A percentile compares a stretch with the other conserved stretches of the same genome.
phyloP scores from a whole-genome alignment of 257 asterid genomes.

The Rhazya stricta region DNA sequence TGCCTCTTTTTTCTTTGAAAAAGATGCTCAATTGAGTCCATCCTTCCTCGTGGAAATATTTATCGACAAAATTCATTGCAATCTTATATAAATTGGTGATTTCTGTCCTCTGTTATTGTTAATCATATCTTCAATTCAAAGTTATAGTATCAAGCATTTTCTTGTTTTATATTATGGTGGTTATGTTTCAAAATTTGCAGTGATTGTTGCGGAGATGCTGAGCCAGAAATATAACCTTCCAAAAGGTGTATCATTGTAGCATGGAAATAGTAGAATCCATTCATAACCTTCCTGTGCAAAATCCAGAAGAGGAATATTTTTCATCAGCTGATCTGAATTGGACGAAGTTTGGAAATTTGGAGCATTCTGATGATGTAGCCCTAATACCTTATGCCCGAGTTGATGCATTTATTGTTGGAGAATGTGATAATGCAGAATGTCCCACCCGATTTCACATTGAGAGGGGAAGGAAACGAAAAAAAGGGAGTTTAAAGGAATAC shows the following conservation, averaged over 20 bases:
- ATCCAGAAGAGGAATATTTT: slow-evolving; percentile 87
- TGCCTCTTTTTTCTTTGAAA: background rate
- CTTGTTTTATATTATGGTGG: background rate
- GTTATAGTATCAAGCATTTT: background rate
- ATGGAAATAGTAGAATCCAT: slow-evolving; percentile 69
- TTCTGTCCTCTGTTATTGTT: background rate
- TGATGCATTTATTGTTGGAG: slow-evolving; percentile 92
- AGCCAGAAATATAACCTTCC: background rate
- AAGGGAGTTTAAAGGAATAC: slow-evolving; percentile 57
- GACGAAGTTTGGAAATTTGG: slow-evolving; percentile 58
- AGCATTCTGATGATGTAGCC: slow-evolving; percentile 72
- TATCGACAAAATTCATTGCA: background rate
- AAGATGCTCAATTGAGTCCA: background rate
- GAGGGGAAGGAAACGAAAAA: slow-evolving; percentile 61
- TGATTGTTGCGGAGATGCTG: slow-evolving; percentile 3
- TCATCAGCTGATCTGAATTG: slow-evolving; percentile 73
- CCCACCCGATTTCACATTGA: slow-evolving; percentile 96
- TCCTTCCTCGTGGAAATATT: background rate
- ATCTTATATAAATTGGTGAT: background rate
- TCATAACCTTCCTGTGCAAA: slow-evolving; percentile 57
- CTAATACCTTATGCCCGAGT: slow-evolving; percentile 82
- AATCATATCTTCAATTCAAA: background rate
- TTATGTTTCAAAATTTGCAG: background rate
- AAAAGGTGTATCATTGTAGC: slow-evolving; percentile 2
- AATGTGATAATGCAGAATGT: slow-evolving; percentile 73